Base-by-base conservation (phyloP, 2,329 filamentous ascomycete genomes). In the Penicillium glabrum region DNA sequence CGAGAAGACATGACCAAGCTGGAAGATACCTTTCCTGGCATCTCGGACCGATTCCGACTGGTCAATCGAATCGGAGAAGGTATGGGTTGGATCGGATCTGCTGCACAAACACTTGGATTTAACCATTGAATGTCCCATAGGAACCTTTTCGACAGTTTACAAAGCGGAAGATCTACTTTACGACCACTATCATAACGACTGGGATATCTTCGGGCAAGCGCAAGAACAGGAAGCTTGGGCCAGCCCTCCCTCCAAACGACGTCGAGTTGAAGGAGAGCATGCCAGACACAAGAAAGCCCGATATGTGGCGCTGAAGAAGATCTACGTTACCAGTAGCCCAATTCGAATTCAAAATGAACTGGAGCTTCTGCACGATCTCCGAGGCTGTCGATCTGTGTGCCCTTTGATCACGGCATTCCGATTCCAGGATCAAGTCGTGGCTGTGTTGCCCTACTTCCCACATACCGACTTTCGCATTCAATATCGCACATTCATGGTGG, bases 21-120 rank as follows among this genome's bases (percentile, higher is more conserved):
- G 56, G 88, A 93, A 66, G 82, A 86, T 53, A 89, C 87, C 33
- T 97, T 98, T 72, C 87, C 87, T 37, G 90, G 89, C 51, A 96
- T 98, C 72, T 89, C 85, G 63, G 83, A 90, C 67, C 86, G 88
- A 56, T 99, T 93, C 76, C 88, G 93, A 52, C 78, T 99, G 53
- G 95, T 99, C 72, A 97, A 97, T 77, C 89, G 93, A 61, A 99
- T 99, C 69, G 95, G 95, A 69, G 95, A 99, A 84, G 95, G 92
- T 93, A 77, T 55, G 66, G 21, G n/a, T 46, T 47, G 26, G 33
- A 53, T 24, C 21, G 9, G 23, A 21, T 43, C 9, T 21, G 16
- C 11, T 39, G 31, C 13, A 21, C 39, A 41, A 29, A 56, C 9
- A 48, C 43, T 57, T 53, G 13, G 33, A 19, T 11, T 53, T 55